Percentiles rank a stretch among this genome's conserved stretches.
Conservation (phyloP, 2,329 filamentous ascomycete genomes). For the Aspergillus sp. region DNA sequence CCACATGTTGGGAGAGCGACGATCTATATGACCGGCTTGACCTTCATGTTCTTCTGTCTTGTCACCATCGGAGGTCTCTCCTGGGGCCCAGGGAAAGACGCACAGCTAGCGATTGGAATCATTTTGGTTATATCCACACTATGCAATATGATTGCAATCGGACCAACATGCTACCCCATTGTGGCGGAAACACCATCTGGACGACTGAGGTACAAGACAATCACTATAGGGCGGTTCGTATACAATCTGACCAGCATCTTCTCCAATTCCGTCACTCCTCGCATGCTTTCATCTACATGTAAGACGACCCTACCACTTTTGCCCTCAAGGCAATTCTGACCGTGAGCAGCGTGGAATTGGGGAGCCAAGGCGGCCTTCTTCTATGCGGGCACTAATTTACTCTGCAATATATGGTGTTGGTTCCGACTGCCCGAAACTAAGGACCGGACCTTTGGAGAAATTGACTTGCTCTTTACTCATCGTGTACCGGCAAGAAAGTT, state of each 20-base stretch:
- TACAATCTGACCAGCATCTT: conserved; percentile 51
- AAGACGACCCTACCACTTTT: background rate
- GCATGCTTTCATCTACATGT: conserved; percentile 27
- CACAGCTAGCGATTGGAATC: conserved; percentile 35
- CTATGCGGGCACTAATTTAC: conserved; percentile 33
- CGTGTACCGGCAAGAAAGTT: conserved; percentile 42
- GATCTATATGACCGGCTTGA: conserved; percentile 42
- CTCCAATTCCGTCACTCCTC: conserved; percentile 37
- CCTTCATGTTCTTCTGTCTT: conserved; percentile 42
- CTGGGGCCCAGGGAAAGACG: conserved; percentile 19
- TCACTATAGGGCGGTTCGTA: conserved; percentile 48
- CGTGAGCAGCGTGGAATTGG: conserved; percentile 33
- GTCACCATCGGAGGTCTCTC: conserved; percentile 36
- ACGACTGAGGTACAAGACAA: conserved; percentile 47
- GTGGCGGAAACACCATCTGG: conserved; percentile 56
- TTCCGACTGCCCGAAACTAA: conserved; percentile 40
- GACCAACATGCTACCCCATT: conserved; percentile 53
- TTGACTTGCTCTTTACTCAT: conserved; percentile 44
- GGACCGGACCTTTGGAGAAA: conserved; percentile 39
- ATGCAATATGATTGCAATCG: conserved; percentile 55
- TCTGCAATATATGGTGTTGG: conserved; percentile 33
- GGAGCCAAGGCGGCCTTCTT: conserved; percentile 40
- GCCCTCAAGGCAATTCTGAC: background rate
- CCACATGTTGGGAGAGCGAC: conserved; percentile 42
- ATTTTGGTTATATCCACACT: conserved; percentile 55